phyloP scores from a whole-genome alignment of 1,284 basidiomycete genomes.

The Stygiomarasmius scandens region DNA sequence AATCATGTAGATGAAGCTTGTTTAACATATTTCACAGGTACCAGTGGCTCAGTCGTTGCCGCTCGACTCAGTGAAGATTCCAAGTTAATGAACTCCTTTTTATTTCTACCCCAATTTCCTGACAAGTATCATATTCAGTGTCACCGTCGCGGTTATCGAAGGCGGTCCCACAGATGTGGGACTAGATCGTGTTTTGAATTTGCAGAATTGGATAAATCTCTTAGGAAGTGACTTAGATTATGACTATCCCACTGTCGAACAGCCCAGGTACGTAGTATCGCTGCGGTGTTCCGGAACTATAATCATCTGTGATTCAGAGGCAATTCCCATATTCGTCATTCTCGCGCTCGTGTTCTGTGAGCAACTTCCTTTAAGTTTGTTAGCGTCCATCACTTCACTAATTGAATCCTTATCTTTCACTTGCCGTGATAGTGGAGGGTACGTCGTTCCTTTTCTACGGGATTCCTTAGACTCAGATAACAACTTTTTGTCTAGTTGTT shows the following conservation, averaged over 20 bases:
- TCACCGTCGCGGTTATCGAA: not conserved
- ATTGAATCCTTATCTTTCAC: not conserved
- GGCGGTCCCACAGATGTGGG: slow-evolving; percentile 2
- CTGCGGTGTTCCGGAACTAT: not conserved
- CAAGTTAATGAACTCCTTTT: not conserved
- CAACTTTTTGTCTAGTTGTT: not conserved
- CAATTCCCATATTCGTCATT: slow-evolving; percentile 2
- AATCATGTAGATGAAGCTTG: not conserved
- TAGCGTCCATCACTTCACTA: not conserved
- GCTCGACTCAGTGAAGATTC: slow-evolving; percentile 3
- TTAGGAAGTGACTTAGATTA: not conserved
- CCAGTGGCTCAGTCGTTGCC: slow-evolving; percentile 2
- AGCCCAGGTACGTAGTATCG: not conserved
- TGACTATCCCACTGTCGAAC: slow-evolving; percentile 5
- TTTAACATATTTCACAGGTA: not conserved
- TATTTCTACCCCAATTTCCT: not conserved
- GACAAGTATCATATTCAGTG: not conserved
- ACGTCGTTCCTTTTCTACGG: not conserved
- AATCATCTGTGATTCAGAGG: not conserved
- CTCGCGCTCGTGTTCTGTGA: slow-evolving; percentile 3
- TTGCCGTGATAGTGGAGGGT: slow-evolving; percentile 1
- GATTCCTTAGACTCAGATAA: not conserved
- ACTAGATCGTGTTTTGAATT: slow-evolving; percentile 2
- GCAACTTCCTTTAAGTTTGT: not conserved
- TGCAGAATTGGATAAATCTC: slow-evolving; percentile 1